A percentile compares a stretch with the other conserved stretches of the same genome.
Conservation (phyloP, 305 asterid genomes). For the Rubia balearica region DNA sequence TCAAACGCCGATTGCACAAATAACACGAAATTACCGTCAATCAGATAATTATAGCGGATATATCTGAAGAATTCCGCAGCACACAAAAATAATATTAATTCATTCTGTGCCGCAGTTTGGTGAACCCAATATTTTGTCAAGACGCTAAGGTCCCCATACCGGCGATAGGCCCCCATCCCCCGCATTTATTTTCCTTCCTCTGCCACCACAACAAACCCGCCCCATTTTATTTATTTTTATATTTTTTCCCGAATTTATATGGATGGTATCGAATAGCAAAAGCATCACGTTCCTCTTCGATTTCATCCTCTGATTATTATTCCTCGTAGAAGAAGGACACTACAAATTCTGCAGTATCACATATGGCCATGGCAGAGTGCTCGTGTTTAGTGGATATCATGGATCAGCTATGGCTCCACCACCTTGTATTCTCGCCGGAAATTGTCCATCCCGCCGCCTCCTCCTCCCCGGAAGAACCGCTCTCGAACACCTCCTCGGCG, state of each 20-base stretch:
- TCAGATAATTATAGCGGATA: background rate
- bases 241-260: background rate
- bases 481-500: conserved; percentile 11
- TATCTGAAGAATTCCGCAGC: background rate
- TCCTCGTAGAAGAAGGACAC: background rate
- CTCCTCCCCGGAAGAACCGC: background rate
- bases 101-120: background rate
- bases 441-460: background rate
- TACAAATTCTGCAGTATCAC: background rate
- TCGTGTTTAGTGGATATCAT: conserved; percentile 31
- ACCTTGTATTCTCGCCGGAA: conserved; percentile 24
- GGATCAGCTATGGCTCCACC: conserved; percentile 64
- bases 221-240: background rate
- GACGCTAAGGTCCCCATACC: background rate
- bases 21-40: background rate
- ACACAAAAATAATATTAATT: background rate
- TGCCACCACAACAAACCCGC: conserved; percentile 3
- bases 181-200: background rate
- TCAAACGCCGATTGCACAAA: background rate
- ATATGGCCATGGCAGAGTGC: conserved; percentile 24
- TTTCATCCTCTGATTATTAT: background rate
- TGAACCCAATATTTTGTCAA: background rate
- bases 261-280: background rate
- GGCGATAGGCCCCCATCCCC: background rate
- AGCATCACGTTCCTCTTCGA: background rate